These are phyloP conservation scores for Tagetes erecta DNA, from an alignment of 129 eudicot genomes.

Conservation along the genomic window DNA sequence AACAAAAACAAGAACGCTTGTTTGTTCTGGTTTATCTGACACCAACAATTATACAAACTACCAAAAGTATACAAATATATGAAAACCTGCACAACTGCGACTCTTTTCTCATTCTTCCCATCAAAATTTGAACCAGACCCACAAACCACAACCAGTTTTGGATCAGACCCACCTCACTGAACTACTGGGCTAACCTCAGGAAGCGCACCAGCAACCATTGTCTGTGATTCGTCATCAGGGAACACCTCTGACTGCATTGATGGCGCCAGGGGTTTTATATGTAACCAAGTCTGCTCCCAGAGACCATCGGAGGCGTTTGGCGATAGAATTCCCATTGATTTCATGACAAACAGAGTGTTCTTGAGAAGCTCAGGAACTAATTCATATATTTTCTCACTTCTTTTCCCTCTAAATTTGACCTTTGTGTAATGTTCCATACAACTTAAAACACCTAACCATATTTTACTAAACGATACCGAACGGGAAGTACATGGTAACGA, in stretches of 20 bases:
- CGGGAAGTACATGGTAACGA: constrained; percentile 48
- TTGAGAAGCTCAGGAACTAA: constrained; percentile 73
- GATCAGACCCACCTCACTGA: constrained; percentile 38
- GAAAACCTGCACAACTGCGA: constrained; percentile 30
- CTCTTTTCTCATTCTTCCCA: constrained; percentile 23
- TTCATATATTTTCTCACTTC: constrained; percentile 68
- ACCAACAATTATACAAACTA: constrained; percentile 34
- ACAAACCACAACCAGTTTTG: constrained; percentile 14
- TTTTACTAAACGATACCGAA: constrained; percentile 44
- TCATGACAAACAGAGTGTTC: constrained; percentile 70
- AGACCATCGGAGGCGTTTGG: constrained; percentile 53
- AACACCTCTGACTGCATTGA: constrained; percentile 62
- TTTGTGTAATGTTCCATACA: constrained; percentile 61
- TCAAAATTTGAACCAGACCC: constrained; percentile 25
- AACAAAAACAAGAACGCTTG: constrained; percentile 12
- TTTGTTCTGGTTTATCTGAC: constrained; percentile 30
- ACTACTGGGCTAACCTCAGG: constrained; percentile 45
- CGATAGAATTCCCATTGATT: constrained; percentile 54
- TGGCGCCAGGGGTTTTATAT: constrained; percentile 56
- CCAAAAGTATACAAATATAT: constrained; percentile 30
- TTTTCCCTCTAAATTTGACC: constrained; percentile 63
- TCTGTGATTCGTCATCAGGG: constrained; percentile 42
- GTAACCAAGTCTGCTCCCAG: constrained; percentile 77
- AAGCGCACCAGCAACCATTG: constrained; percentile 35
- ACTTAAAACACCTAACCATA: constrained; percentile 59